Evolutionary conservation across 148 eudicot genomes (phyloP).

Genomic region (Rhododendron ferrugineum): DNA sequence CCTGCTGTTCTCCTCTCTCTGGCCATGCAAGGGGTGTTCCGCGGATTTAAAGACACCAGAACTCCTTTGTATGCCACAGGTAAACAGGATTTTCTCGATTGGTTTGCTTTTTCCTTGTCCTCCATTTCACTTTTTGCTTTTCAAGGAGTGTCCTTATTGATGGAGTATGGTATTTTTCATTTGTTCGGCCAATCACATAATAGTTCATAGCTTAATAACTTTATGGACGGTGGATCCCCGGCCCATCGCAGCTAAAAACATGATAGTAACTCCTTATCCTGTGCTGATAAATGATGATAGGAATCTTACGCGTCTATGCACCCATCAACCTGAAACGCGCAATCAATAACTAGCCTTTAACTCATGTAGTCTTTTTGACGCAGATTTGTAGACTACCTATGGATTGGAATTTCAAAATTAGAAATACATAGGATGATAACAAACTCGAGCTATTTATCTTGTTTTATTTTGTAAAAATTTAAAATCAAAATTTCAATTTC

Average conservation of each 20-base stretch:
- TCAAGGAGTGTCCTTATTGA: neutral
- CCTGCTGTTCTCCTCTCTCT: slow-evolving; percentile 93
- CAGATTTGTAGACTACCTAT: neutral
- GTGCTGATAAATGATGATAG: neutral
- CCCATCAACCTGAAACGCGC: neutral
- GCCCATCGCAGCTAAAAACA: neutral
- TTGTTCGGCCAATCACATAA: neutral
- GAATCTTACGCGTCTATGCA: neutral
- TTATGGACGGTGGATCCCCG: neutral
- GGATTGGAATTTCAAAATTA: neutral
- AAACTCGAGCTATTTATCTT: neutral
- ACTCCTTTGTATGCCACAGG: slow-evolving; percentile 95
- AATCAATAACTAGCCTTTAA: neutral
- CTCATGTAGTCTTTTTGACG: neutral
- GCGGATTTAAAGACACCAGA: slow-evolving; percentile 91
- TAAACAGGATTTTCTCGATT: slow-evolving; percentile 14
- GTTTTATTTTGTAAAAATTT: no score
- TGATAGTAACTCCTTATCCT: neutral
- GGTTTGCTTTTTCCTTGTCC: neutral
- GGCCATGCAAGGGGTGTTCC: slow-evolving; percentile 97
- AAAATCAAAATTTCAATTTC: no score
- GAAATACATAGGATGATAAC: neutral
- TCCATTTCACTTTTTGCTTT: neutral
- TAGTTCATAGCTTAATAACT: neutral
- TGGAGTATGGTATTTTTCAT: neutral